Base-by-base conservation (phyloP, 1,139 yeast genomes). In the Scheffersomyces stambukii region DNA sequence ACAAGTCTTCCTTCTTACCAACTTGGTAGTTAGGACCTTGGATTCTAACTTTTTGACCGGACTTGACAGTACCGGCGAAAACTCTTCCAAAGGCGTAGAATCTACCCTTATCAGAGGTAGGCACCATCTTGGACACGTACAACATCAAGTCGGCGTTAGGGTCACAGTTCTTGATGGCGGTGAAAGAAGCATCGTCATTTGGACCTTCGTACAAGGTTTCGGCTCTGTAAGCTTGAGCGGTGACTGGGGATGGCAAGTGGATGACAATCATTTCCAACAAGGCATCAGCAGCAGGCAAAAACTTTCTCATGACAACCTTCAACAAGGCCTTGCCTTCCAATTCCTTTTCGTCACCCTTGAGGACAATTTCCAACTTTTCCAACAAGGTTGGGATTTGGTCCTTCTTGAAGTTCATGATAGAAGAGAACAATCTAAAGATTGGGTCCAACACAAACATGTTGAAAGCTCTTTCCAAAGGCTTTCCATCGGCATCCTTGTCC, bases 31-130 rank as follows among this genome's bases (percentile, higher is more conserved):
- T 89, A 66, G 97, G 98, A 75, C 98, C 98, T 79, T 91, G 98
- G 64, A 91, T 91, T 79, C 98, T 85, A 63, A 91, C 95, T 85
- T 91, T 91, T 80, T 82, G 89, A 74, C 98, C 98, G 58, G 96
- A 85, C 69, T 73, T 84, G 60, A 91, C 96, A 60, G 97, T 91
- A 88, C 98, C 98, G 56, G 97, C 84, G 77, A 91, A 91, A 68
- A 91, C 97, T 81, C 98, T 93, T 72, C 98, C 98, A 77, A 91
- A 91, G 64, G 98, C 98, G 82, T 88, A 91, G 95, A 91, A 91
- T 79, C 98, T 89, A 81, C 98, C 98, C 81, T 89, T 91, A 73
- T 91, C 98, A 56, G 97, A 89, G 64, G 98, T 91, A 71, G 98
- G 98, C 56, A 91, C 97, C 98, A 91, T 91, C 95, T 91, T 91